A percentile compares a stretch with the other conserved stretches of the same genome.
These are phyloP conservation scores for Geopyxis carbonaria DNA, from an alignment of 495 filamentous ascomycete genomes.

Conservation along the genomic window DNA sequence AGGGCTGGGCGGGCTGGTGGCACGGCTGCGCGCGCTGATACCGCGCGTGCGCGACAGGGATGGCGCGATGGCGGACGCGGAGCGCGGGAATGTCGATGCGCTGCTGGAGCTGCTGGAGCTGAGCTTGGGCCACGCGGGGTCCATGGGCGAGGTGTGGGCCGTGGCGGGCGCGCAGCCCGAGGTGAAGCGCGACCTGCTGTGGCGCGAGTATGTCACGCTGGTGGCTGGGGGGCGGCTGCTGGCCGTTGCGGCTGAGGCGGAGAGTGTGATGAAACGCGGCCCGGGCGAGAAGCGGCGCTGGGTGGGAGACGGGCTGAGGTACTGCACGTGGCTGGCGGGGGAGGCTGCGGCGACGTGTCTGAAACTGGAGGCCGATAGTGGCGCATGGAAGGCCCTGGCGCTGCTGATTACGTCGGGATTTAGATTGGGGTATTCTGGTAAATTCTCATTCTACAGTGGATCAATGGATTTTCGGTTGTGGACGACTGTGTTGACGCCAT, in stretches of 20 bases:
- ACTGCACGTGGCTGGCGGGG: constrained; percentile 58
- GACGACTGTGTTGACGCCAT: constrained; percentile 15
- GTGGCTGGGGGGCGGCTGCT: constrained; percentile 56
- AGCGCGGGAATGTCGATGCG: constrained; percentile 27
- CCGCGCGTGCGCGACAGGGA: constrained; percentile 30
- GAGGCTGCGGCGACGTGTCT: constrained; percentile 10
- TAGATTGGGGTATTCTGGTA: constrained; percentile 60
- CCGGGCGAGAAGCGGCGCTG: constrained; percentile 31
- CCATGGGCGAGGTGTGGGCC: constrained; percentile 38
- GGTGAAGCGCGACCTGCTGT: constrained; percentile 34
- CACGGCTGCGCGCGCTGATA: constrained; percentile 41
- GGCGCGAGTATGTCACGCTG: constrained; percentile 46
- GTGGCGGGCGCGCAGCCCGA: neutral
- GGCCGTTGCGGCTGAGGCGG: constrained; percentile 58
- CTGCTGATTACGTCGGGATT: constrained; percentile 48
- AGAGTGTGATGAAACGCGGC: constrained; percentile 32
- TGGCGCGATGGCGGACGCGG: constrained; percentile 25
- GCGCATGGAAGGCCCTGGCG: constrained; percentile 41
- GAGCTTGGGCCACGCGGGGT: constrained; percentile 39
- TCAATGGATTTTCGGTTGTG: too few species aligned
- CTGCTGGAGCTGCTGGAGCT: constrained; percentile 32
- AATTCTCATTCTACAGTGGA: too few species aligned
- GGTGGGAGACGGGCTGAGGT: constrained; percentile 48
- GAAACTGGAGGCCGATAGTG: constrained; percentile 27
- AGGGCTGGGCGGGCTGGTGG: constrained; percentile 52